phyloP scores from a whole-genome alignment of 2,329 filamentous ascomycete species.

The Exophiala aquamarina region DNA sequence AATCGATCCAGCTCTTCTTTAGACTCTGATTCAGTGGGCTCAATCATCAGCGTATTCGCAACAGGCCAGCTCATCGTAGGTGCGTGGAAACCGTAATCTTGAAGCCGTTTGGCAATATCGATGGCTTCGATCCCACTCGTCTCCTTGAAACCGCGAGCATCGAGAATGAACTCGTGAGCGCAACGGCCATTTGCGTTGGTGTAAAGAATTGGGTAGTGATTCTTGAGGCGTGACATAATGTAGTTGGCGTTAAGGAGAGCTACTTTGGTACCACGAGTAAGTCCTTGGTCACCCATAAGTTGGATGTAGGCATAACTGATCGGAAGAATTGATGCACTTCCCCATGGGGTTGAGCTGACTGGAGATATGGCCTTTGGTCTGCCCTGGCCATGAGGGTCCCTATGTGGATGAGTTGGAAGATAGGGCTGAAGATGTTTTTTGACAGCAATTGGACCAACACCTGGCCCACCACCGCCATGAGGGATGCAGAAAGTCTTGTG shows the following conservation, averaged over 20 bases:
- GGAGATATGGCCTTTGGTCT: conserved; percentile 59
- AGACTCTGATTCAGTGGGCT: conserved; percentile 91
- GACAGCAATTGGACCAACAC: conserved; percentile 91
- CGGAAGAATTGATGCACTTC: conserved; percentile 86
- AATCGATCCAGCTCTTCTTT: conserved; percentile 92
- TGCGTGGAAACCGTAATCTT: conserved; percentile 96
- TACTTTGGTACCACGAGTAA: conserved; percentile 87
- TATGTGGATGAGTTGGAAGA: conserved; percentile 70
- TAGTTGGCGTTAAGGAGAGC: conserved; percentile 98
- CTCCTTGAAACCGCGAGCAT: conserved; percentile 80
- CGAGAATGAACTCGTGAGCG: conserved; percentile 96
- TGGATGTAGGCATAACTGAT: conserved; percentile 96
- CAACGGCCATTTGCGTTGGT: conserved; percentile 85
- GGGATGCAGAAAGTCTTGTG: conserved; percentile 99
- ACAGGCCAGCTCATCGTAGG: conserved; percentile 98
- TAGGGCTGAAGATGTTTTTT: conserved; percentile 75
- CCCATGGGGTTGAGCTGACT: conserved; percentile 79
- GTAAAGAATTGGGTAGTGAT: conserved; percentile 89
- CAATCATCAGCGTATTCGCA: conserved; percentile 94
- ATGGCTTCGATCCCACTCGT: conserved; percentile 83
- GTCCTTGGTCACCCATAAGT: conserved; percentile 81
- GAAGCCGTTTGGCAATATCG: conserved; percentile 92
- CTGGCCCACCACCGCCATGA: conserved; percentile 90
- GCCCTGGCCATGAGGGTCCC: conserved; percentile 37
- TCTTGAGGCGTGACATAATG: conserved; percentile 81